These are phyloP conservation scores for Wallacemonas sp. DNA, from an alignment of 208 protist genomes.

Conservation along the genomic window DNA sequence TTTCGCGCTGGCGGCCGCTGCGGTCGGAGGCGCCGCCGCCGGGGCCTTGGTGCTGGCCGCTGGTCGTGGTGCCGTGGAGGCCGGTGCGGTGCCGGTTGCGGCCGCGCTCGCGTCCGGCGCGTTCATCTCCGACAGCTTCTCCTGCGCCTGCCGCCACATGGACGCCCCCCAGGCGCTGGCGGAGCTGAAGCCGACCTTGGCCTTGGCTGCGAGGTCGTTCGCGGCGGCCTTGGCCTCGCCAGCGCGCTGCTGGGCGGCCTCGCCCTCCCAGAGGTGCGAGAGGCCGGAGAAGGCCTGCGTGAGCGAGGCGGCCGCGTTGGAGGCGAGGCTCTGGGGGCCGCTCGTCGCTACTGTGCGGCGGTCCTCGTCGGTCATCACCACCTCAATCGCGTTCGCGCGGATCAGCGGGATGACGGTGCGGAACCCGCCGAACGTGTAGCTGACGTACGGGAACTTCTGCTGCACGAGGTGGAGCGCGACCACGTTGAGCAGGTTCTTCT, in stretches of 20 bases:
- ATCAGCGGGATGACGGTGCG: slow-evolving; percentile 72
- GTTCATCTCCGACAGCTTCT: slow-evolving; percentile 34
- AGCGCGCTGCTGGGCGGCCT: slow-evolving; percentile 21
- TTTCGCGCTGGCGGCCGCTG: background rate
- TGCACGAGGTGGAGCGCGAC: slow-evolving; percentile 83
- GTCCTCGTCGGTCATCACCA: slow-evolving; percentile 27
- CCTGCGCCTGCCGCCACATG: slow-evolving; percentile 53
- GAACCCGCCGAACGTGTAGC: slow-evolving; percentile 75
- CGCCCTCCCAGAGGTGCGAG: slow-evolving; percentile 24
- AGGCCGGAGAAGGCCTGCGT: slow-evolving; percentile 33
- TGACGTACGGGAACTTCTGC: slow-evolving; percentile 72
- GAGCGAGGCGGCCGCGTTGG: slow-evolving; percentile 14
- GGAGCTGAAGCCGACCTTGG: slow-evolving; percentile 45
- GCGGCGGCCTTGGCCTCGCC: slow-evolving; percentile 47
- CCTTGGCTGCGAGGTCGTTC: slow-evolving; percentile 51
- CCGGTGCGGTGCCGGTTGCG: background rate
- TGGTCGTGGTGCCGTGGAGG: background rate
- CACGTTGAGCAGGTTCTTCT: slow-evolving; percentile 87
- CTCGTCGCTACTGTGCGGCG: background rate
- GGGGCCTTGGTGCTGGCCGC: too few species aligned
- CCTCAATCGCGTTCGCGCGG: slow-evolving; percentile 34
- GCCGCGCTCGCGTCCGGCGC: background rate
- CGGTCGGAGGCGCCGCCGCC: background rate
- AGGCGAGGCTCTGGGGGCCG: background rate
- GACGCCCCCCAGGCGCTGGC: slow-evolving; percentile 73